These are phyloP conservation scores for Penicillium pancosmium DNA, from an alignment of 495 filamentous ascomycete genomes.

Conservation along the genomic window DNA sequence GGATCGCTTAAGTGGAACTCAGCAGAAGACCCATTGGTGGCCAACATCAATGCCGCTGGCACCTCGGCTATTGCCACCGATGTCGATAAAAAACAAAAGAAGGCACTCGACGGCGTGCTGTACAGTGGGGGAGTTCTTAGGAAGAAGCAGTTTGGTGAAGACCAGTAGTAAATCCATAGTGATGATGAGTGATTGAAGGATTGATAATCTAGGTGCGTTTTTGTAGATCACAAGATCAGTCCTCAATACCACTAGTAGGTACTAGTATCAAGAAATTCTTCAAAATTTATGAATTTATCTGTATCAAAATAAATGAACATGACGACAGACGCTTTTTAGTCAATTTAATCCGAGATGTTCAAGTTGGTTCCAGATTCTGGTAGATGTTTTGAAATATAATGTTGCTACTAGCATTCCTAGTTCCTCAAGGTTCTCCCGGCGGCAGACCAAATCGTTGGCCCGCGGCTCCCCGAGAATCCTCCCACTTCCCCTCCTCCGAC, in stretches of 20 bases:
- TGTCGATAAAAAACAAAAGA: conserved; percentile 37
- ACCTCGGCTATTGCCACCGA: conserved; percentile 34
- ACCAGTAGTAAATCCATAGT: neutral
- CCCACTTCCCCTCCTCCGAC: conserved; percentile 33
- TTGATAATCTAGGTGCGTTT: neutral
- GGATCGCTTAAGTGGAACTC: conserved; percentile 29
- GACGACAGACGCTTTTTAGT: no score
- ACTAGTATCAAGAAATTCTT: no score
- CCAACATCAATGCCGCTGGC: conserved; percentile 36
- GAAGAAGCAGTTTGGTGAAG: conserved; percentile 55
- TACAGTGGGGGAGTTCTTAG: conserved; percentile 72
- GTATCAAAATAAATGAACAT: no score
- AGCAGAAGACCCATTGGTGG: conserved; percentile 22
- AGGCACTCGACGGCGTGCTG: conserved; percentile 52
- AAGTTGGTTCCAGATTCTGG: neutral
- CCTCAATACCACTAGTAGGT: neutral
- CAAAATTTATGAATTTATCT: no score
- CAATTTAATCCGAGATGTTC: no score
- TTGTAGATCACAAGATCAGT: neutral
- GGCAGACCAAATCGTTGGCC: conserved; percentile 16
- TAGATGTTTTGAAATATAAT: neutral
- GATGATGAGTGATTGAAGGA: neutral
- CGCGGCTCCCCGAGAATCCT: conserved; percentile 24
- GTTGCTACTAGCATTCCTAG: neutral
- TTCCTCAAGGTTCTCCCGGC: conserved; percentile 15